Conservation (phyloP, 345 rosid species). For the Ricinus communis region DNA sequence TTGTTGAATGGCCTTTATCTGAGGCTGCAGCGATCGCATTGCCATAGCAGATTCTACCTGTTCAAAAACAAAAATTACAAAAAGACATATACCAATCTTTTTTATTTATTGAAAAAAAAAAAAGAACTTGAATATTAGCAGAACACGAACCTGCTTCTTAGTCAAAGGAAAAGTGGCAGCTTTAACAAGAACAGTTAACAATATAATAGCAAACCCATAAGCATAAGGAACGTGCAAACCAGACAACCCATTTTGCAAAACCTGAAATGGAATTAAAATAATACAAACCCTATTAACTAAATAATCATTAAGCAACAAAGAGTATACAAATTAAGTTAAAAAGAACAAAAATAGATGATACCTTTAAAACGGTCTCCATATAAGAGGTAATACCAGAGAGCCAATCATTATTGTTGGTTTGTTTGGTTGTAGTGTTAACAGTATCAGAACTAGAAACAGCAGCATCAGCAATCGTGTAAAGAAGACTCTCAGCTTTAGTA, state of each 20-base stretch:
- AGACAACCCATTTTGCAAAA: conserved; percentile 78
- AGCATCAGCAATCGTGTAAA: conserved; percentile 82
- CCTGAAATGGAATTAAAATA: conserved; percentile 40
- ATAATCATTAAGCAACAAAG: background rate
- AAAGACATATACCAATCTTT: background rate
- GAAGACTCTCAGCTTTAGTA: conserved; percentile 44
- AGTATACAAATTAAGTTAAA: background rate
- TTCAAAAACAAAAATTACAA: conserved; percentile 11
- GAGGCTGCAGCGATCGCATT: conserved; percentile 90
- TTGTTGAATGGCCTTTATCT: conserved; percentile 83
- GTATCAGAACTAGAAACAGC: conserved; percentile 65
- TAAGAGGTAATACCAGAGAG: conserved; percentile 75
- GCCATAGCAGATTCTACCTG: conserved; percentile 98
- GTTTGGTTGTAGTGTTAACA: conserved; percentile 39
- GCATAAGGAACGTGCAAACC: conserved; percentile 75
- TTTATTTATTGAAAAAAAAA: background rate
- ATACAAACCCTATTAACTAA: background rate
- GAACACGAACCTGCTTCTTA: conserved; percentile 80
- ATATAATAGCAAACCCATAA: conserved; percentile 91
- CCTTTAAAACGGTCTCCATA: conserved; percentile 90
- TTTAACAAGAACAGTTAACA: conserved; percentile 83
- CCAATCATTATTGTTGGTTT: conserved; percentile 65
- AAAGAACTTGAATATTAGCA: background rate
- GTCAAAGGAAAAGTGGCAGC: conserved; percentile 94
- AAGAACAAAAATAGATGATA: conserved; percentile 16